Evolutionary conservation across 495 filamentous ascomycete genomes (phyloP).

Genomic region (Entonaema liquescens): DNA sequence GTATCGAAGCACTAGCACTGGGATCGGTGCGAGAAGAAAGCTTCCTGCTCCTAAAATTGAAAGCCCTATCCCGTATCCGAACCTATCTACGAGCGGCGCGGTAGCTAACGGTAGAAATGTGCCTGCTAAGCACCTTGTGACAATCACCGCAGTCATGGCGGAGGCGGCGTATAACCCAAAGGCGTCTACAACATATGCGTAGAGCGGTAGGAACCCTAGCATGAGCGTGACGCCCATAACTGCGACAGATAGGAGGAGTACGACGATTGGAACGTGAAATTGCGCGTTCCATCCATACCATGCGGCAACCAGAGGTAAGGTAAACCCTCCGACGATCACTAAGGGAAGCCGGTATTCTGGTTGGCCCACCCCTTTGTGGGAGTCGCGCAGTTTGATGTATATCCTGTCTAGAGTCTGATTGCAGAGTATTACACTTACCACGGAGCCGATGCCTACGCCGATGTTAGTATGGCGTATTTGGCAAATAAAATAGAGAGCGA

Average conservation of each 20-base stretch:
- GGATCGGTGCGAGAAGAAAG: conserved; percentile 59
- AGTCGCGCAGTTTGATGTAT: conserved; percentile 57
- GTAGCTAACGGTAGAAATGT: conserved; percentile 63
- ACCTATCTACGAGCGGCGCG: conserved; percentile 51
- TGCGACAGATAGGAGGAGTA: conserved; percentile 54
- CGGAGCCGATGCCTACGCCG: conserved; percentile 58
- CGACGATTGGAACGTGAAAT: conserved; percentile 46
- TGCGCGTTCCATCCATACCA: conserved; percentile 62
- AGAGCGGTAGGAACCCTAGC: conserved; percentile 58
- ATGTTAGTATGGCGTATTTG: conserved; percentile 40
- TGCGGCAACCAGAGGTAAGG: conserved; percentile 53
- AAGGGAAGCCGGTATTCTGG: conserved; percentile 64
- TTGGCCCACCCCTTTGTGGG: conserved; percentile 47
- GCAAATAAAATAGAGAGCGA: background rate
- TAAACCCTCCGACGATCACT: conserved; percentile 52
- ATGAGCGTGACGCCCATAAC: conserved; percentile 52
- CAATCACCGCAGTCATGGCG: conserved; percentile 64
- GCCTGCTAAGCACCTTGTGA: conserved; percentile 61
- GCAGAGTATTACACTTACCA: conserved; percentile 55
- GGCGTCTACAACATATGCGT: conserved; percentile 66
- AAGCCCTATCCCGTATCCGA: conserved; percentile 62
- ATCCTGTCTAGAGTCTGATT: conserved; percentile 60
- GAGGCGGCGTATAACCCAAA: conserved; percentile 64
- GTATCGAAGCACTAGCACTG: conserved; percentile 59
- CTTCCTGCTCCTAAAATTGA: conserved; percentile 51